Evolutionary conservation across 257 asterid genomes (phyloP), one percentile per base, ranked within the genome.

Genomic region (Eucommia ulmoides): DNA sequence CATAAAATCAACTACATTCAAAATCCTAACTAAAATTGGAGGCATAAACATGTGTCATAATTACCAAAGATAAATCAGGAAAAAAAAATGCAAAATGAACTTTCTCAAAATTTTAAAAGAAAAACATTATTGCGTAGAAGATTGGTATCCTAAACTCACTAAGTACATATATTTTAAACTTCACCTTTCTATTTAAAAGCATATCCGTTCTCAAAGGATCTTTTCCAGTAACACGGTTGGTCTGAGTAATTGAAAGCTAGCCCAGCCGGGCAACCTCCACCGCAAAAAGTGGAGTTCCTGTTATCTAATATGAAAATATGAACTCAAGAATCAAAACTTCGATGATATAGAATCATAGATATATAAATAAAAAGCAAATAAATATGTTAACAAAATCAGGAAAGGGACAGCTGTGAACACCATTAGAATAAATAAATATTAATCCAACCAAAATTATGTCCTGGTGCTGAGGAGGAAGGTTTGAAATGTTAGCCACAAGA

Each of bases 391-490:
- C n/a, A n/a, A n/a, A n/a, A n/a, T n/a, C n/a, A n/a, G n/a, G n/a
- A n/a, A n/a, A n/a, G n/a, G n/a, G n/a, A n/a, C n/a, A n/a, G n/a
- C n/a, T n/a, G n/a, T n/a, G n/a, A n/a, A n/a, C n/a, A n/a, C n/a
- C n/a, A n/a, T 50, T 24, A 59, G 50, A 22, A 53, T 22, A 42
- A 23, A 29, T 44, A 53, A 44, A 63, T 57, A 50, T 42, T 41
- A 62, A 35, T 29, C 54, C 23, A 52, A 89, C 98, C 63, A 89
- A 74, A 46, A 89, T 68, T 66, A 80, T 75, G 25, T 82, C 94
- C 61, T 89, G 98, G 66, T 89, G 98, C 58, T 81, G 94, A 47
- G 76, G 57, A 64, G 96, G 92, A 68, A 85, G 70, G 69, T 78
- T 80, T 19, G 93, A 80, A 58, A 85, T 82, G 74, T 60, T 70